Percentiles rank a stretch among this genome's conserved stretches.
Conservation (phyloP, 371 early-diverging fungal genomes). For the Mortierella polycephala region DNA sequence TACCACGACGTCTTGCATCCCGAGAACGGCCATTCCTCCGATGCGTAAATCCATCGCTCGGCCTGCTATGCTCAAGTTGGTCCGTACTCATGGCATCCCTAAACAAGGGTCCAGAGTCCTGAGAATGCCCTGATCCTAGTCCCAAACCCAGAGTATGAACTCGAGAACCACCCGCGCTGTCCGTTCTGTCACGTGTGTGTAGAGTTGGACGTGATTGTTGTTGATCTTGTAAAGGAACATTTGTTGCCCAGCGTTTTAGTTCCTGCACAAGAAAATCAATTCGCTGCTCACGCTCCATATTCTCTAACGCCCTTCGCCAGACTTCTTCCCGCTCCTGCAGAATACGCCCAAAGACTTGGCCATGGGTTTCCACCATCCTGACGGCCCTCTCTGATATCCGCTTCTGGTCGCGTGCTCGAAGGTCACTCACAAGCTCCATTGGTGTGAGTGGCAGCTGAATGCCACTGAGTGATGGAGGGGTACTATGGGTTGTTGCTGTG, state of each 20-base stretch:
- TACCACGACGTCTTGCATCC: no score
- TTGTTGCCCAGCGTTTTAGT: conserved; percentile 33
- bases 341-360: conserved; percentile 30
- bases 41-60: no score
- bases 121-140: no score
- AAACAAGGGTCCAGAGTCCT: no score
- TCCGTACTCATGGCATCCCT: no score
- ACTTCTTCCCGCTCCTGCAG: conserved; percentile 26
- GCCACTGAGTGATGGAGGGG: no score
- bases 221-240: not conserved
- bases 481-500: not conserved
- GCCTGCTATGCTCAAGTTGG: no score
- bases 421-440: conserved; percentile 9
- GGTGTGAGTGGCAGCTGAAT: not conserved
- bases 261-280: conserved; percentile 44
- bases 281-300: conserved; percentile 39
- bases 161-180: not conserved
- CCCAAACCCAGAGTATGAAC: no score
- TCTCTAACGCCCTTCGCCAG: conserved; percentile 25
- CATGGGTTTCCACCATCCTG: conserved; percentile 19
- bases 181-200: not conserved
- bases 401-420: conserved; percentile 8
- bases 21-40: no score
- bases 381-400: conserved; percentile 19
- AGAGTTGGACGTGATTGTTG: no score